Evolutionary conservation across 495 filamentous ascomycete genomes (phyloP).

Genomic region (Penicillium antarcticum): DNA sequence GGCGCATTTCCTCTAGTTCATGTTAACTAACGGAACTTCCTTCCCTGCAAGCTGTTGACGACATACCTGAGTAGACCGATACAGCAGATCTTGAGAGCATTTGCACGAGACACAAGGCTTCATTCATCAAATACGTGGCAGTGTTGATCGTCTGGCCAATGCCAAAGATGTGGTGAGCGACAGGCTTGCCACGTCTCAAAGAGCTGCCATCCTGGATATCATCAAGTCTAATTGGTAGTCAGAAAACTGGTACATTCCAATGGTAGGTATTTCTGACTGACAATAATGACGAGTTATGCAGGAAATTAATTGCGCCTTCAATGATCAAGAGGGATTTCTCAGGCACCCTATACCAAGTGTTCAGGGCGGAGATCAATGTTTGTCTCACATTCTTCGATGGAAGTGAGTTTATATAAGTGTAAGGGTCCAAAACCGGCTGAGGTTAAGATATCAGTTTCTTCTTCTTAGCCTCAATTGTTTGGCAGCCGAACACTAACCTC

Average conservation of each 20-base stretch:
- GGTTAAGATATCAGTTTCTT: neutral
- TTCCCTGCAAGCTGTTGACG: too few species aligned
- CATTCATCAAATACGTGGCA: slow-evolving; percentile 64
- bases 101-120: neutral
- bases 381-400: neutral
- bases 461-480: neutral
- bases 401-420: neutral
- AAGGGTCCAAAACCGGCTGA: neutral
- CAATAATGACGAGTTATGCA: neutral
- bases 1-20: neutral
- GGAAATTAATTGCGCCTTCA: neutral
- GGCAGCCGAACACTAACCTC: too few species aligned
- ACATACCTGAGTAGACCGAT: too few species aligned
- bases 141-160: slow-evolving; percentile 83
- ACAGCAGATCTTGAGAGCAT: neutral
- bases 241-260: too few species aligned
- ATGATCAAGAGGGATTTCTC: neutral
- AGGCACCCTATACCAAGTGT: neutral
- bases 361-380: neutral
- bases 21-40: neutral
- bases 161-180: slow-evolving; percentile 80
- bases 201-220: slow-evolving; percentile 60
- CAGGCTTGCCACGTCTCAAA: slow-evolving; percentile 73
- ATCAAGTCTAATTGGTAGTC: slow-evolving; percentile 12
- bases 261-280: neutral